phyloP scores from a whole-genome alignment of 306 rosid species.

The Boehmeria nivea region DNA sequence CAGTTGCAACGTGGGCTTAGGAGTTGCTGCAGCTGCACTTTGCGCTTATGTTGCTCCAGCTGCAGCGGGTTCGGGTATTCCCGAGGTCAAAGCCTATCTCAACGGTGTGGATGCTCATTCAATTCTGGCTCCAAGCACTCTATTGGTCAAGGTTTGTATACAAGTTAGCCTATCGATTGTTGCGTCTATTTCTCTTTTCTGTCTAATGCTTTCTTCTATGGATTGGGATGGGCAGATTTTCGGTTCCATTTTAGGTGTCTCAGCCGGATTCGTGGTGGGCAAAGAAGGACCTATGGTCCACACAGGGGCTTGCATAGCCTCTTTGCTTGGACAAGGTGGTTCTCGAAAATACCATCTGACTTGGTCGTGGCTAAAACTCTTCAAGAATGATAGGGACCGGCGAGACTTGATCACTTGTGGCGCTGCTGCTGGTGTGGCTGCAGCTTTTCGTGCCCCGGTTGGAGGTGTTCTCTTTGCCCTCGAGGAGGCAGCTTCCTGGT shows the following conservation, averaged over 20 bases:
- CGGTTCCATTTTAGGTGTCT: constrained; percentile 78
- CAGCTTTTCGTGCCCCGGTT: constrained; percentile 88
- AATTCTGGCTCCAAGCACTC: constrained; percentile 74
- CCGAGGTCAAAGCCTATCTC: constrained; percentile 91
- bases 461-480: constrained; percentile 95
- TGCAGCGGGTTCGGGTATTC: constrained; percentile 93
- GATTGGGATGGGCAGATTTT: constrained; percentile 50
- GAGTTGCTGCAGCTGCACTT: constrained; percentile 51
- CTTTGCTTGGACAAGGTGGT: constrained; percentile 82
- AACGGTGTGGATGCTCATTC: constrained; percentile 76
- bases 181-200: background rate
- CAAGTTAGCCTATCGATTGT: no score
- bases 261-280: constrained; percentile 84
- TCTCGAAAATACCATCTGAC: constrained; percentile 64
- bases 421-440: constrained; percentile 94
- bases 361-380: constrained; percentile 71
- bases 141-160: constrained; percentile 68
- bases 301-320: constrained; percentile 85
- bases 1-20: constrained; percentile 49
- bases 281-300: constrained; percentile 98
- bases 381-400: constrained; percentile 75
- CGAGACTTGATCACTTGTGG: constrained; percentile 91
- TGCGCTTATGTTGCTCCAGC: constrained; percentile 82
- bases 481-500: constrained; percentile 94
- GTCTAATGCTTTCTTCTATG: constrained; percentile 6